Base-by-base conservation (phyloP, 75 land plant genomes). In the Isoetes taiwanensis region DNA sequence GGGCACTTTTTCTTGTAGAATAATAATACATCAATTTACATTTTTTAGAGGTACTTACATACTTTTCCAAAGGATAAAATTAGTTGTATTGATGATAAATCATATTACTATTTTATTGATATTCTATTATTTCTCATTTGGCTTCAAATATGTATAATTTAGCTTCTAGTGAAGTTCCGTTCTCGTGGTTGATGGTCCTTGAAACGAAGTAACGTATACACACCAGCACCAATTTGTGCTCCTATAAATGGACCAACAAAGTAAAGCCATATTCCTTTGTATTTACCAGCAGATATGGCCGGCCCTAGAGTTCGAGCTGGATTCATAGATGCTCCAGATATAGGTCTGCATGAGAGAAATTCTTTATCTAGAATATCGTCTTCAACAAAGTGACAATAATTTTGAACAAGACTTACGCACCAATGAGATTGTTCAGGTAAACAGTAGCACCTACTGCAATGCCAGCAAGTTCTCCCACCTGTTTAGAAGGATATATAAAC, bases 401-500 rank as follows among this genome's bases (percentile, higher is more conserved):
- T n/a, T n/a, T n/a, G n/a, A n/a, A n/a, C n/a, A n/a, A n/a, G n/a
- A 41, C 40, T 16, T 70, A 85, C 89, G 79, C 81, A 9, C 82
- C 79, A 6, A 81, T 66, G 28, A 85, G 63, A 0, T 70, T 68
- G 57, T 81, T 81, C 28, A 85, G 65, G 69, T 65, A 73, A 24
- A 85, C 86, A 0, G 82, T 78, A 0, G 72, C 79, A 21, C 85
- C 89, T 11, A 81, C 79, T 2, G 82, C 85, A 19, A 85, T 76
- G 19, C 85, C 85, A 0, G 89, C 85, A 12, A 85, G 42, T 65
- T 81, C 79, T 21, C 89, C 85, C 39, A 81, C 79, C 89, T 81
- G 46, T 10, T n/a, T n/a, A n/a, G n/a, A n/a, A n/a, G 8, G 38
- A 8, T 37, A n/a, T n/a, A n/a, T 37, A 30, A 19, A 54, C n/a